These are phyloP conservation scores for Friedmanniomyces simplex DNA, from an alignment of 495 filamentous ascomycete genomes.

Conservation along the genomic window DNA sequence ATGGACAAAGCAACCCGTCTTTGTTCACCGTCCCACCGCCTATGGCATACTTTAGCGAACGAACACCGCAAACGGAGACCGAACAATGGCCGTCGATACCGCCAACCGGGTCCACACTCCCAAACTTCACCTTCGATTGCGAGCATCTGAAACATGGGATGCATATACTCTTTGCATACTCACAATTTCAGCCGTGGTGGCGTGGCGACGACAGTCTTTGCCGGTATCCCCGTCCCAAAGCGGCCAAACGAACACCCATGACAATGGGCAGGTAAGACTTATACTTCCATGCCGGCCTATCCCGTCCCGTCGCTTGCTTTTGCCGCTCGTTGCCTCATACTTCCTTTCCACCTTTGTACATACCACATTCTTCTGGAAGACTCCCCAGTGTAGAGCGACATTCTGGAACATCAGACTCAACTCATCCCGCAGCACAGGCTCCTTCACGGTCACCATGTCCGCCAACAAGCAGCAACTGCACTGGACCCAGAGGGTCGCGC, in stretches of 20 bases:
- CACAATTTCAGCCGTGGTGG: neutral
- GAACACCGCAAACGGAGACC: slow-evolving; percentile 1
- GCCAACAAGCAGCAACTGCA: slow-evolving; percentile 25
- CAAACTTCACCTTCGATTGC: neutral
- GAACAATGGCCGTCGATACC: neutral
- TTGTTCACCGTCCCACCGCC: neutral
- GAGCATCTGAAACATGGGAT: neutral
- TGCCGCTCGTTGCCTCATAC: neutral
- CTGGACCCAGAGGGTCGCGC: slow-evolving; percentile 30
- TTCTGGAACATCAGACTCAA: neutral
- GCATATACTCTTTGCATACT: neutral
- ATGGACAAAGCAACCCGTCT: neutral
- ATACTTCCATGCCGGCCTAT: neutral
- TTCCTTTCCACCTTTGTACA: neutral
- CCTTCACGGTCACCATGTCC: neutral
- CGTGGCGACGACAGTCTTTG: neutral
- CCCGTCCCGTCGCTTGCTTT: neutral
- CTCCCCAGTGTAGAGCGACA: neutral
- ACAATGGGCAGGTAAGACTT: neutral
- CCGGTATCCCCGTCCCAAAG: neutral
- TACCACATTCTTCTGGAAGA: neutral
- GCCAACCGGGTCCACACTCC: slow-evolving; percentile 1
- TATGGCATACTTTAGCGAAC: neutral
- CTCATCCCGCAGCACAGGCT: neutral
- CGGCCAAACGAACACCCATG: neutral